A percentile compares a stretch with the other conserved stretches of the same genome.
Evolutionary conservation across 768 basidiomycete species (phyloP).

Genomic region (Termitomyces bulborhizus): DNA sequence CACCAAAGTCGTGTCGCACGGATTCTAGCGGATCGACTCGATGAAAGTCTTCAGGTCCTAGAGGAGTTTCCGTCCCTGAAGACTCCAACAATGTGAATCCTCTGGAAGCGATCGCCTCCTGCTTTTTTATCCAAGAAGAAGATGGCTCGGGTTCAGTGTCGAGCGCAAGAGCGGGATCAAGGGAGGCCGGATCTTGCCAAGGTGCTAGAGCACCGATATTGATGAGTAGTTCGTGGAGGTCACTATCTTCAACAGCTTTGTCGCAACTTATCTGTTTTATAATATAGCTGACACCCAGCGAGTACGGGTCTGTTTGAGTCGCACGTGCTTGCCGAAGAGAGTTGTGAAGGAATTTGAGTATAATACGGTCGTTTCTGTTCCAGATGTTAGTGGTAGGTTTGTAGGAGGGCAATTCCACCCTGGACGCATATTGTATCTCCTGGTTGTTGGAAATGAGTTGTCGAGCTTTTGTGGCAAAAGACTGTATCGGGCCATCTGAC

Average conservation of each 20-base stretch:
- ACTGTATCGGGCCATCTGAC: slow-evolving; percentile 31
- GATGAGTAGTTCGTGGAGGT: slow-evolving; percentile 45
- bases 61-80: slow-evolving; percentile 21
- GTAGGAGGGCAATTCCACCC: slow-evolving; percentile 23
- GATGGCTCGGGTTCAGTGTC: slow-evolving; percentile 25
- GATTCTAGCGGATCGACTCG: slow-evolving; percentile 56
- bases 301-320: slow-evolving; percentile 61
- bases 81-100: slow-evolving; percentile 16
- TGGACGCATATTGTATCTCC: slow-evolving; percentile 22
- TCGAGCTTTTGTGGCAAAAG: slow-evolving; percentile 47
- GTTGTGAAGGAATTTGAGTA: slow-evolving; percentile 53
- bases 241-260: slow-evolving; percentile 22
- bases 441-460: slow-evolving; percentile 30
- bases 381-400: slow-evolving; percentile 31
- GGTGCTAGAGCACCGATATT: slow-evolving; percentile 72
- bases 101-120: slow-evolving; percentile 22
- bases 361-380: slow-evolving; percentile 44
- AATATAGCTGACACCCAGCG: slow-evolving; percentile 43
- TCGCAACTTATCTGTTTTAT: slow-evolving; percentile 48
- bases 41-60: slow-evolving; percentile 64
- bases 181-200: slow-evolving; percentile 67
- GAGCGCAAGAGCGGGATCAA: slow-evolving; percentile 30
- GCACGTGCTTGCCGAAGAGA: slow-evolving; percentile 42
- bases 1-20: slow-evolving; percentile 82
- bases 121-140: slow-evolving; percentile 17